Evolutionary conservation across 2,329 filamentous ascomycete species (phyloP).

Genomic region (Mollisia scopiformis): DNA sequence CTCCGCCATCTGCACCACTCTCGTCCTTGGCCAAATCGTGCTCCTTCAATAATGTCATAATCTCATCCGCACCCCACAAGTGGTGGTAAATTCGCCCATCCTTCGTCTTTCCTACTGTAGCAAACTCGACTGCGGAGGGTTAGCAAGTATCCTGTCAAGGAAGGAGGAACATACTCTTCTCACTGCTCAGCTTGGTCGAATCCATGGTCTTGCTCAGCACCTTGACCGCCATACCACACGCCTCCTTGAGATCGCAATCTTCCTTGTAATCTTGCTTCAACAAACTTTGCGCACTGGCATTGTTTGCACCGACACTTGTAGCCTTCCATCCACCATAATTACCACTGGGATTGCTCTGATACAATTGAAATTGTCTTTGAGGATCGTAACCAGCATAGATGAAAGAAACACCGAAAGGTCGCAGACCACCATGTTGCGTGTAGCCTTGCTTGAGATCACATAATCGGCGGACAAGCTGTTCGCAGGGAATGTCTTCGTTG

Average conservation of each 20-base stretch:
- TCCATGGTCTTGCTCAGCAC: conserved; percentile 99
- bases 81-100: conserved; percentile 98
- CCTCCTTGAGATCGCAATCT: conserved; percentile 93
- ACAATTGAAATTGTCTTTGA: conserved; percentile 95
- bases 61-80: conserved; percentile 96
- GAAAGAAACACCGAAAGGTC: conserved; percentile 97
- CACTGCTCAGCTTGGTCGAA: conserved; percentile 96
- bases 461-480: conserved; percentile 93
- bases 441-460: conserved; percentile 99
- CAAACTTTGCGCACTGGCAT: conserved; percentile 93
- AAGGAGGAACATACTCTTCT: conserved; percentile 78
- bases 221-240: conserved; percentile 96
- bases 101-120: conserved; percentile 93
- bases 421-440: conserved; percentile 97
- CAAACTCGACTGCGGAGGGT: conserved; percentile 79
- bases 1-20: conserved; percentile 36
- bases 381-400: conserved; percentile 99
- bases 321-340: conserved; percentile 99
- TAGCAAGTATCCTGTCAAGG: conserved; percentile 14
- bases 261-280: conserved; percentile 99
- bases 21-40: conserved; percentile 92
- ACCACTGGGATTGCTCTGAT: conserved; percentile 97
- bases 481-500: conserved; percentile 99
- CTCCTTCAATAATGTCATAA: conserved; percentile 90
- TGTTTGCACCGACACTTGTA: conserved; percentile 96